Evolutionary conservation across 1,284 basidiomycete species (phyloP).

Genomic region (Rhodotorula sp.): DNA sequence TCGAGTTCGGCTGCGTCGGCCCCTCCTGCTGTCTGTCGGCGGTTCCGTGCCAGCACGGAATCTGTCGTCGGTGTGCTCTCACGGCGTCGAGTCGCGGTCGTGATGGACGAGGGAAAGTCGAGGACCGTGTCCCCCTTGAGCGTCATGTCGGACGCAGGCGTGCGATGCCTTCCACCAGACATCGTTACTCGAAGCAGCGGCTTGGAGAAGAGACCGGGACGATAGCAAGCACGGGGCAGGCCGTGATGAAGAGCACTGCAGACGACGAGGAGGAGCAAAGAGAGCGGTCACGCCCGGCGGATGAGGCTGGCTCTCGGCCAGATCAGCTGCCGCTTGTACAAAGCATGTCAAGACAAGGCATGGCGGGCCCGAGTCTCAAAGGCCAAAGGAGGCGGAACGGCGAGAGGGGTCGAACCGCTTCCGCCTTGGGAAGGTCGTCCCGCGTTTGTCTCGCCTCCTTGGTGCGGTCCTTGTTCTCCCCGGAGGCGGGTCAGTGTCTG

Average conservation of each 20-base stretch:
- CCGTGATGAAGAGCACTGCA: neutral
- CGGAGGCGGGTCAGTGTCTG: no score
- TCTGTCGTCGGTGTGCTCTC: neutral
- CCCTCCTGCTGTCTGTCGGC: slow-evolving; percentile 1
- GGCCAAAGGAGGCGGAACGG: no score
- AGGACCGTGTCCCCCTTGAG: slow-evolving; percentile 21
- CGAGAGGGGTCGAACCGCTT: neutral
- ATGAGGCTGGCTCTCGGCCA: no score
- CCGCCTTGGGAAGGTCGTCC: neutral
- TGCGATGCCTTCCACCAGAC: slow-evolving; percentile 19
- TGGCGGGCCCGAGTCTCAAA: neutral
- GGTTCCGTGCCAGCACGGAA: slow-evolving; percentile 2
- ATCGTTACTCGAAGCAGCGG: slow-evolving; percentile 7
- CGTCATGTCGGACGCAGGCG: slow-evolving; percentile 13
- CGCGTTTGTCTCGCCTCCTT: no score
- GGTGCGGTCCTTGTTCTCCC: no score
- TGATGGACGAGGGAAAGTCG: slow-evolving; percentile 18
- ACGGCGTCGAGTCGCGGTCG: slow-evolving; percentile 2
- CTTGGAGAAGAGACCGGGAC: neutral
- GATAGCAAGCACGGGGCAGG: no score
- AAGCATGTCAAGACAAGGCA: neutral
- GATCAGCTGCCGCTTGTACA: no score
- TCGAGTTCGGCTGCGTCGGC: slow-evolving; percentile 19
- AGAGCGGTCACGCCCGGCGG: no score
- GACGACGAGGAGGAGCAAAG: neutral